Conservation (phyloP, 768 basidiomycete genomes). For the Thelephora aurantiotincta region DNA sequence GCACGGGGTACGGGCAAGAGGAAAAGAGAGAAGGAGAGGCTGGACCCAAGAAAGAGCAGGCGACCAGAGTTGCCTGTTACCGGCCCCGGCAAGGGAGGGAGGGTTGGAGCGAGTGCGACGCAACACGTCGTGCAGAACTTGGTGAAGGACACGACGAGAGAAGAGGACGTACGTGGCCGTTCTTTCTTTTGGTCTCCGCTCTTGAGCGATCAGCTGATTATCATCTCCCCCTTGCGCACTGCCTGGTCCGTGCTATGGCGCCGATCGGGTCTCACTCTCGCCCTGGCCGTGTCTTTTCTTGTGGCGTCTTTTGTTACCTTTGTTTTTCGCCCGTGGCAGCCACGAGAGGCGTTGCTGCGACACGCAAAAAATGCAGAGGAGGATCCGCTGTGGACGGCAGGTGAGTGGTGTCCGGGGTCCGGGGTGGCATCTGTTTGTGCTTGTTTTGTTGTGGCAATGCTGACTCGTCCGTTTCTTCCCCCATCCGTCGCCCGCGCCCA, state of each 20-base stretch:
- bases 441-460: constrained; percentile 41
- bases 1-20: constrained; percentile 62
- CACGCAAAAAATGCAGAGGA: constrained; percentile 68
- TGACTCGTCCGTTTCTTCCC: constrained; percentile 22
- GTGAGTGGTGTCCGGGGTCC: constrained; percentile 32
- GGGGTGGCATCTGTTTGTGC: constrained; percentile 23
- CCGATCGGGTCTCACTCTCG: constrained; percentile 2
- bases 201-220: constrained; percentile 7
- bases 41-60: constrained; percentile 84
- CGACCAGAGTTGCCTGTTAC: constrained; percentile 86
- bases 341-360: constrained; percentile 90
- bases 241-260: not conserved
- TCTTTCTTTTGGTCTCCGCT: constrained; percentile 12
- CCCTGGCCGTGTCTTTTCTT: not conserved
- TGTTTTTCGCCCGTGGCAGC: constrained; percentile 35
- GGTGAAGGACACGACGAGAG: constrained; percentile 79
- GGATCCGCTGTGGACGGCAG: constrained; percentile 76
- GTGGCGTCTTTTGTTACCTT: constrained; percentile 1
- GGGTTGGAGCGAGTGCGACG: constrained; percentile 93
- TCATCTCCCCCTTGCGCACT: constrained; percentile 7
- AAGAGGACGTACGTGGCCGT: constrained; percentile 78
- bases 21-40: constrained; percentile 77
- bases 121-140: constrained; percentile 94
- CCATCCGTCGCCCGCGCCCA: constrained; percentile 6
- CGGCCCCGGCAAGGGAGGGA: constrained; percentile 86